These are phyloP conservation scores for Camellia japonica DNA, from an alignment of 148 eudicot genomes.

Conservation along the genomic window DNA sequence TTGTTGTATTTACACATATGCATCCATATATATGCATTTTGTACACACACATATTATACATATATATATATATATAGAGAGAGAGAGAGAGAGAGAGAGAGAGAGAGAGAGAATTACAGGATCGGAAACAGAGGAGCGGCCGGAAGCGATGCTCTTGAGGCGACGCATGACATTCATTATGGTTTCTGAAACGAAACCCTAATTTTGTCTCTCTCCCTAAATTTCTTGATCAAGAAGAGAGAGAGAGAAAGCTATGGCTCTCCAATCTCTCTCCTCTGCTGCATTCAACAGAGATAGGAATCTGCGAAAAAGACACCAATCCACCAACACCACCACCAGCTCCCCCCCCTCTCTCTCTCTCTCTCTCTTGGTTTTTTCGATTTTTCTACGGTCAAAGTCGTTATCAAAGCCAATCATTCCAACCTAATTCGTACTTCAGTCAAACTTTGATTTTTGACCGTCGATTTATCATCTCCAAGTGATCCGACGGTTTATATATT, in stretches of 20 bases:
- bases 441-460: neutral
- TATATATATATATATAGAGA: neutral
- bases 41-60: too few relatives aligned
- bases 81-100: too few relatives aligned
- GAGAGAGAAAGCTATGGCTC: slow-evolving; percentile 20
- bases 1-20: neutral
- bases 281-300: slow-evolving; percentile 7
- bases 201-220: neutral
- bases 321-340: slow-evolving; percentile 1
- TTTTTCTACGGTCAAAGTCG: slow-evolving; percentile 17
- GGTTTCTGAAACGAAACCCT: slow-evolving; percentile 16
- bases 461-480: neutral
- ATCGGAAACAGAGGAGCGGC: slow-evolving; percentile 82
- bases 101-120: slow-evolving; percentile 44
- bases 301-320: neutral
- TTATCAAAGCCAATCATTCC: slow-evolving; percentile 13
- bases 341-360: neutral
- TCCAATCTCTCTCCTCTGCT: slow-evolving; percentile 20
- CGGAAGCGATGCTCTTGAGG: slow-evolving; percentile 81
- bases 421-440: neutral
- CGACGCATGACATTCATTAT: slow-evolving; percentile 87
- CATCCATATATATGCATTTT: neutral
- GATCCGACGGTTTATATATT: neutral
- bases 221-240: neutral
- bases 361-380: neutral